Evolutionary conservation across 331 rosid species (phyloP).

Genomic region (Malus hybrid): DNA sequence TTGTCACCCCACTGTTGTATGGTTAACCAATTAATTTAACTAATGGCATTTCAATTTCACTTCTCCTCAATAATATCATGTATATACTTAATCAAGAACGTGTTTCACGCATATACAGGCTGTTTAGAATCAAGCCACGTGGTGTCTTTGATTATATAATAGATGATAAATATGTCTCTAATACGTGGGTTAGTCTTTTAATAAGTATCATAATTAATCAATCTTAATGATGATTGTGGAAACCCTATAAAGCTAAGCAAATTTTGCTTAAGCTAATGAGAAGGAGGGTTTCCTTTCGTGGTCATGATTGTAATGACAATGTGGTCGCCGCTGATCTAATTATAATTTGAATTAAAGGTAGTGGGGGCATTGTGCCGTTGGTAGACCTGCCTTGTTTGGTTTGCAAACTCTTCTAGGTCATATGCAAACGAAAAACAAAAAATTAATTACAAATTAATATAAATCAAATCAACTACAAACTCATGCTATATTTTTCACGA

Average conservation of each 20-base stretch:
- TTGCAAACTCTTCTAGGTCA: not conserved
- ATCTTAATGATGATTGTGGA: not conserved
- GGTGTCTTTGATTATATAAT: conserved; percentile 16
- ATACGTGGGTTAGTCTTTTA: not conserved
- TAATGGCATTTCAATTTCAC: conserved; percentile 2
- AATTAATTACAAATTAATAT: not conserved
- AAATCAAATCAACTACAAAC: not conserved
- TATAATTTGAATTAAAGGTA: not conserved
- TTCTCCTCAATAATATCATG: conserved; percentile 2
- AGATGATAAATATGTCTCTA: not conserved
- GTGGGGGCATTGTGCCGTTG: not conserved
- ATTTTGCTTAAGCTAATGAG: not conserved
- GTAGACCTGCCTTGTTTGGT: no score
- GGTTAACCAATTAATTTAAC: not conserved
- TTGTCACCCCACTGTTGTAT: no score
- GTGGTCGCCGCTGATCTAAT: not conserved
- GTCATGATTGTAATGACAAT: not conserved
- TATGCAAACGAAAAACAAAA: not conserved
- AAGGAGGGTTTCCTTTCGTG: conserved; percentile 16
- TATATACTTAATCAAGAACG: conserved; percentile 8
- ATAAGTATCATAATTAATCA: conserved; percentile 3
- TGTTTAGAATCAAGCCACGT: conserved; percentile 57
- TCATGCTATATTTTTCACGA: no score
- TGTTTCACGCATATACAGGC: conserved; percentile 38
- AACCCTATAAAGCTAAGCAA: not conserved